Percentiles rank a stretch among this genome's conserved stretches.
Conservation (phyloP, 1,284 basidiomycete genomes). For the Farysia itapuensis region DNA sequence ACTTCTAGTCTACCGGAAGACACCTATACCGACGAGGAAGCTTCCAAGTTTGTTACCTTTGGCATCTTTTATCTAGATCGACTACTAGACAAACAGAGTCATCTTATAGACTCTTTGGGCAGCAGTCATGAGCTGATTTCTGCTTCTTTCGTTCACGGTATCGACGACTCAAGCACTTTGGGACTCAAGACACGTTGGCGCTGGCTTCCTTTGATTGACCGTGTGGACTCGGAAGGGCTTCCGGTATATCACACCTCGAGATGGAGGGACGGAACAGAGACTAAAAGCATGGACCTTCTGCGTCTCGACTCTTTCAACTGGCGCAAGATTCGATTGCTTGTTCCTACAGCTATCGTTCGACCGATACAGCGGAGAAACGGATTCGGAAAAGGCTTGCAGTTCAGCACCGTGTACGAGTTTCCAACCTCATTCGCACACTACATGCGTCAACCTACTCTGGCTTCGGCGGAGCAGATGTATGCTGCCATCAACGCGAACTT, state of each 20-base stretch:
- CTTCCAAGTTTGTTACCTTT: neutral
- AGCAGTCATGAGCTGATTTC: neutral
- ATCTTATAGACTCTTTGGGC: neutral
- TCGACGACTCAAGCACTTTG: neutral
- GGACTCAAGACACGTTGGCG: neutral
- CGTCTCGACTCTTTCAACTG: neutral
- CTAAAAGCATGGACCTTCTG: neutral
- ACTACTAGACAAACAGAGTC: no score
- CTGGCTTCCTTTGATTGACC: neutral
- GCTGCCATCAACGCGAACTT: no score
- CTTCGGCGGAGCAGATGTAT: no score
- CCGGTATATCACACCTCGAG: neutral
- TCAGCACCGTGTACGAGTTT: no score
- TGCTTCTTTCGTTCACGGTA: neutral
- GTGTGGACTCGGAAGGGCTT: neutral
- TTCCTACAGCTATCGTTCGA: neutral
- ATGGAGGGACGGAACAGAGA: neutral
- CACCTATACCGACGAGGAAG: neutral
- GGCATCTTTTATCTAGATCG: neutral
- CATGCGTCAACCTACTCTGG: no score
- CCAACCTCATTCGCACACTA: no score
- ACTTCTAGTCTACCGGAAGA: neutral
- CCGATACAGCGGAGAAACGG: no score
- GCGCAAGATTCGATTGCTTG: neutral
- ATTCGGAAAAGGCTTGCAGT: no score